phyloP scores from a whole-genome alignment of 169 alveolate species.

The Plasmodium vinckei region DNA sequence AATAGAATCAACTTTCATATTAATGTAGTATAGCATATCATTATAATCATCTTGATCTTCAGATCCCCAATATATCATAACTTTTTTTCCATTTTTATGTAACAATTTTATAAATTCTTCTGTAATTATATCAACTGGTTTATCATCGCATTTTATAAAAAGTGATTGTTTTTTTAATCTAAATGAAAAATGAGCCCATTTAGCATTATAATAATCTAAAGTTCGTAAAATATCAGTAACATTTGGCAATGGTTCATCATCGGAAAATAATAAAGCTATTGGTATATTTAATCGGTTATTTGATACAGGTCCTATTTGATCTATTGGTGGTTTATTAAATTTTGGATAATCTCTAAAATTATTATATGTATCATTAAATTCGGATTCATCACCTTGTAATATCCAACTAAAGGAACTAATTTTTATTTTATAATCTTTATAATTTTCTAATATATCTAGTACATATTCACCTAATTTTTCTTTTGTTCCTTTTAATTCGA shows the following conservation, averaged over 20 bases:
- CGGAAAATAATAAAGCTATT: constrained; percentile 54
- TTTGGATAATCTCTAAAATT: constrained; percentile 13
- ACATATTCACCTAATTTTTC: constrained; percentile 46
- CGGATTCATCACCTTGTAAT: constrained; percentile 12
- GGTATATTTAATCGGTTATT: constrained; percentile 61
- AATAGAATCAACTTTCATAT: constrained; percentile 51
- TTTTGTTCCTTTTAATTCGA: constrained; percentile 66
- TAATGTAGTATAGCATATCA: constrained; percentile 37
- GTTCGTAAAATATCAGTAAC: constrained; percentile 9
- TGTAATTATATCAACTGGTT: constrained; percentile 4
- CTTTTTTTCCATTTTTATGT: constrained; percentile 55
- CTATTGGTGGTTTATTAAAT: constrained; percentile 10
- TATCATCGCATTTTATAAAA: constrained; percentile 13
- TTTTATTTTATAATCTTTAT: constrained; percentile 42
- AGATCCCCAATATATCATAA: constrained; percentile 76
- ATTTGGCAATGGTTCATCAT: constrained; percentile 62
- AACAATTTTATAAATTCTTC: constrained; percentile 19
- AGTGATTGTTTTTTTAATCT: constrained; percentile 15
- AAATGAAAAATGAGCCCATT: constrained; percentile 72
- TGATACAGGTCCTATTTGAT: constrained; percentile 27
- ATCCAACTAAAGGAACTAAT: constrained; percentile 69
- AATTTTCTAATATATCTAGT: constrained; percentile 43
- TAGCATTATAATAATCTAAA: constrained; percentile 58
- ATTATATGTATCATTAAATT: not conserved
- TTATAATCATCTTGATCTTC: constrained; percentile 53